These are phyloP conservation scores for Chlorociboria aeruginascens DNA, from an alignment of 495 filamentous ascomycete species.

Conservation along the genomic window DNA sequence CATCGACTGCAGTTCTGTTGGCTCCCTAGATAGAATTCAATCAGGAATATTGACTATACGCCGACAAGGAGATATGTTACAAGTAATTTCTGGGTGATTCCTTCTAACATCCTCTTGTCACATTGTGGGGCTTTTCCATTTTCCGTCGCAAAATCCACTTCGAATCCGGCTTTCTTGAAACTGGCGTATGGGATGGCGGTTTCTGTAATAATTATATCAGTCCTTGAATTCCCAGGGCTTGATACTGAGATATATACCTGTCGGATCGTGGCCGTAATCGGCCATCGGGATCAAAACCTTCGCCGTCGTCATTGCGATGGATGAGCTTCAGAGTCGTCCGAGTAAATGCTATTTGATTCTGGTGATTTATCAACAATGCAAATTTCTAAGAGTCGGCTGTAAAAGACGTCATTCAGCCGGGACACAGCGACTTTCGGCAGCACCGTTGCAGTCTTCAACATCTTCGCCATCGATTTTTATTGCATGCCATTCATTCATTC, in stretches of 20 bases:
- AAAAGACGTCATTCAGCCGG: background rate
- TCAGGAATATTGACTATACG: background rate
- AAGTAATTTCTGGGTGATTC: conserved; percentile 39
- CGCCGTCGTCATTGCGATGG: conserved; percentile 1
- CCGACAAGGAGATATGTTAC: conserved; percentile 19
- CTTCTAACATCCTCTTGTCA: conserved; percentile 39
- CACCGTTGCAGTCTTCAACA: no score
- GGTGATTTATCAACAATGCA: background rate
- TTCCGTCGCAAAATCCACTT: conserved; percentile 39
- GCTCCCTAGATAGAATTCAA: conserved; percentile 27
- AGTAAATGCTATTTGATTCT: background rate
- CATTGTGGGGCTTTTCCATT: conserved; percentile 34
- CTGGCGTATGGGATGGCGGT: conserved; percentile 36
- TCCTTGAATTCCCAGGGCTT: background rate
- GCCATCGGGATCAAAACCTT: conserved; percentile 38
- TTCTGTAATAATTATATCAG: conserved; percentile 22
- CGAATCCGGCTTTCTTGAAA: conserved; percentile 39
- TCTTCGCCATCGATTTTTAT: no score
- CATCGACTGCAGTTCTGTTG: conserved; percentile 25
- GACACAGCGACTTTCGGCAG: no score
- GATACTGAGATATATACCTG: conserved; percentile 24
- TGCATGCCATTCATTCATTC: no score
- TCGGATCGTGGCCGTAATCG: conserved; percentile 45
- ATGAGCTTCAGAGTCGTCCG: no score
- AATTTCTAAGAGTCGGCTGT: background rate